Evolutionary conservation across 257 asterid species (phyloP).

Genomic region (Solanum chilense): DNA sequence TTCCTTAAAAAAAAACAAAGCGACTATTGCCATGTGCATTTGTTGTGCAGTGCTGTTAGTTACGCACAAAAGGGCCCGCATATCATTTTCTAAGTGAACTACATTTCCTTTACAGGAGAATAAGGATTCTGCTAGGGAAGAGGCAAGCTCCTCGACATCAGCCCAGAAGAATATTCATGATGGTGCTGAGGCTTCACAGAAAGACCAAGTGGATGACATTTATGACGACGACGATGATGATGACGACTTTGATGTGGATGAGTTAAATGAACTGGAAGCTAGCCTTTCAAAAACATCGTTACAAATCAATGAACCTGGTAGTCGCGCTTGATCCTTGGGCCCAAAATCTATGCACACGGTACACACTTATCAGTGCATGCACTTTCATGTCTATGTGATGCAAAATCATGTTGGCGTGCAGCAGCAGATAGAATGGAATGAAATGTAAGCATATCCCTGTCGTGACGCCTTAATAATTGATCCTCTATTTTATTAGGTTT

Average conservation of each 20-base stretch:
- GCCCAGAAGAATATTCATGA: slow-evolving; percentile 12
- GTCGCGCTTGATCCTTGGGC: slow-evolving; percentile 10
- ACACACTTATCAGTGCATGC: not conserved
- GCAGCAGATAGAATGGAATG: not conserved
- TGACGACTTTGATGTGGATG: slow-evolving; percentile 79
- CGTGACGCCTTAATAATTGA: not conserved
- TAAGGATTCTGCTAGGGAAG: slow-evolving; percentile 25
- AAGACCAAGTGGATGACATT: slow-evolving; percentile 6
- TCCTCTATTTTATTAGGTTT: not conserved
- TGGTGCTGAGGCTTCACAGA: slow-evolving; percentile 3
- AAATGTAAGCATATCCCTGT: not conserved
- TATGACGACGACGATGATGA: slow-evolving; percentile 60
- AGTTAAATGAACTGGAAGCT: slow-evolving; percentile 81
- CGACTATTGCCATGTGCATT: not conserved
- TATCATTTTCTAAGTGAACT: not conserved
- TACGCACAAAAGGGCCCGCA: not conserved
- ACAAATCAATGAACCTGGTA: slow-evolving; percentile 46
- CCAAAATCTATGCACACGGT: not conserved
- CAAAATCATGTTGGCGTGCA: not conserved
- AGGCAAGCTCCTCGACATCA: slow-evolving; percentile 66
- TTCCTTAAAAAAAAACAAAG: not conserved
- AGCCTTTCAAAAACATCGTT: slow-evolving; percentile 63
- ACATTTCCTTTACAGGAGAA: slow-evolving; percentile 33
- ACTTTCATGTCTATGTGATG: not conserved
- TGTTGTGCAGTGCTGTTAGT: not conserved